These are phyloP conservation scores for Chytriomyces sp. DNA, from an alignment of 192 early-diverging fungal genomes.

Conservation along the genomic window DNA sequence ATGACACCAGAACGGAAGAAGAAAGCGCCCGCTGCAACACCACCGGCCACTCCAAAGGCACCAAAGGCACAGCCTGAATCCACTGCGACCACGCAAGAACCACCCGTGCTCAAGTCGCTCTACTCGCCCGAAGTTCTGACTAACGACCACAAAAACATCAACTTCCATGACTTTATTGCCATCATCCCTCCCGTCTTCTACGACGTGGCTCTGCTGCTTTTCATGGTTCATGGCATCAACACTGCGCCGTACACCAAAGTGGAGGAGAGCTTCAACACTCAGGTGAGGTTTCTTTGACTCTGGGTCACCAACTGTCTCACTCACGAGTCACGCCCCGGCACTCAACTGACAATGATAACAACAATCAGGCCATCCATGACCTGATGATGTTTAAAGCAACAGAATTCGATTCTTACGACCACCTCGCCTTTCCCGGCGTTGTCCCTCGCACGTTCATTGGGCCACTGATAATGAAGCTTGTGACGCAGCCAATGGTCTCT, in stretches of 20 bases:
- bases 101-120: background rate
- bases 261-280: constrained; percentile 95
- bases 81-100: too few species aligned
- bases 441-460: constrained; percentile 94
- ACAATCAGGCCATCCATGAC: constrained; percentile 76
- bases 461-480: constrained; percentile 64
- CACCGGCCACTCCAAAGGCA: too few species aligned
- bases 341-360: too few species aligned
- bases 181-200: constrained; percentile 10
- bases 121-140: background rate
- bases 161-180: constrained; percentile 4
- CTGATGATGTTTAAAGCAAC: constrained; percentile 60
- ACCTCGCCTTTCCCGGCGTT: constrained; percentile 90
- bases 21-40: too few species aligned
- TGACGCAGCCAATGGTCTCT: constrained; percentile 12
- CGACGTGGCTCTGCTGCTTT: constrained; percentile 9
- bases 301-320: too few species aligned
- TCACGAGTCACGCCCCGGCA: too few species aligned
- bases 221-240: constrained; percentile 11
- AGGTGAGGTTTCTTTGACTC: constrained; percentile 39
- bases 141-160: constrained; percentile 11
- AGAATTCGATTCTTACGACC: constrained; percentile 69
- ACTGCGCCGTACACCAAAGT: constrained; percentile 86
- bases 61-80: too few species aligned
- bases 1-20: too few species aligned